phyloP scores from a whole-genome alignment of 805 yeast genomes.

The Isabelozyma gotoi region DNA sequence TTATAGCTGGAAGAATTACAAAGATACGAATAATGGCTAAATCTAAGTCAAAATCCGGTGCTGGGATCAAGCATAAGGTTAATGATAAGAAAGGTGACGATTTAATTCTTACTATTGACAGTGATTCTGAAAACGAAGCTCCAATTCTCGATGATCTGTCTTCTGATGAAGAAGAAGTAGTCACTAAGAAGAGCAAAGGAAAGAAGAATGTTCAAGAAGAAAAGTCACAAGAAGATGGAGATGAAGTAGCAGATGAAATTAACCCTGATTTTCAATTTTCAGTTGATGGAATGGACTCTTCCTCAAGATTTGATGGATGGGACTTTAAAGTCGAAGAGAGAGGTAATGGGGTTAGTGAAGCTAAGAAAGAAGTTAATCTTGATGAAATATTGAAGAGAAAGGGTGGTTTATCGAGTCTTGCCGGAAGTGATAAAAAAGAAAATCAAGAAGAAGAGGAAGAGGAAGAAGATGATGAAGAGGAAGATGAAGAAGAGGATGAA shows the following conservation, averaged over 20 bases:
- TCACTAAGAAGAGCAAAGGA: slow-evolving; percentile 13
- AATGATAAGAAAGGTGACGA: slow-evolving; percentile 33
- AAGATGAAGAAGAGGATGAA: slow-evolving; percentile 36
- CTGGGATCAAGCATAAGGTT: neutral
- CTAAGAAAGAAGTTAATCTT: slow-evolving; percentile 68
- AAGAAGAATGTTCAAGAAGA: slow-evolving; percentile 10
- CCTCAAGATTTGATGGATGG: slow-evolving; percentile 72
- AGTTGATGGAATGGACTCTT: slow-evolving; percentile 55
- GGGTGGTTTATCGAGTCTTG: slow-evolving; percentile 62
- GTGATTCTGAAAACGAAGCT: slow-evolving; percentile 63
- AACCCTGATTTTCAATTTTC: slow-evolving; percentile 76
- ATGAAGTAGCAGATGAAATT: slow-evolving; percentile 47
- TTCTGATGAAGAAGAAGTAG: slow-evolving; percentile 19
- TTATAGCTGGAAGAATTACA: too few relatives aligned
- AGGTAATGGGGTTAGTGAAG: slow-evolving; percentile 37
- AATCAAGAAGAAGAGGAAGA: slow-evolving; percentile 23
- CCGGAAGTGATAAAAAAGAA: slow-evolving; percentile 38
- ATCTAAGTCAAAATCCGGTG: neutral
- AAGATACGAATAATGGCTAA: neutral
- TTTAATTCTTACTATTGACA: slow-evolving; percentile 74
- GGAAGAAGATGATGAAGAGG: slow-evolving; percentile 20
- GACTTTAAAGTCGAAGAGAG: slow-evolving; percentile 49
- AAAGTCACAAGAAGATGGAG: slow-evolving; percentile 23
- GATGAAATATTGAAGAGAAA: slow-evolving; percentile 85
- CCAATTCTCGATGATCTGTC: slow-evolving; percentile 13